phyloP scores from a whole-genome alignment of 345 rosid genomes.

The Xanthoceras sorbifolium region DNA sequence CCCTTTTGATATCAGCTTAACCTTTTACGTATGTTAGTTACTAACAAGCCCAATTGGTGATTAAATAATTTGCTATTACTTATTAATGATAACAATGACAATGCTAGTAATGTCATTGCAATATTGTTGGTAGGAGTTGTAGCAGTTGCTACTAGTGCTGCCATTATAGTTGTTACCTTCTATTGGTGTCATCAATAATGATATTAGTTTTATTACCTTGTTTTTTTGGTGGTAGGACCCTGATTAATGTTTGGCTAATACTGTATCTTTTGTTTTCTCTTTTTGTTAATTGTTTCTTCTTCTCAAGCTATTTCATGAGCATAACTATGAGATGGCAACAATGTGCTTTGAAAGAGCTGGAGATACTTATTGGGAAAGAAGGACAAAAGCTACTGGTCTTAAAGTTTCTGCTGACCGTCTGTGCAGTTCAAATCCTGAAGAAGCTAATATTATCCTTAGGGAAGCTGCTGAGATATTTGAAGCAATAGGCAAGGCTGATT shows the following conservation, averaged over 20 bases:
- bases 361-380: slow-evolving; percentile 37
- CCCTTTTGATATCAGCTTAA: no score
- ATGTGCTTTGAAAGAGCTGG: slow-evolving; percentile 53
- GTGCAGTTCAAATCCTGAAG: slow-evolving; percentile 35
- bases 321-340: slow-evolving; percentile 48
- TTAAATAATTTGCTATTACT: background rate
- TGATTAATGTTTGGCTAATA: background rate
- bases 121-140: no score
- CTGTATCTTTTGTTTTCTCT: background rate
- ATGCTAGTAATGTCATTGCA: background rate
- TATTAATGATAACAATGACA: background rate
- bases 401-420: slow-evolving; percentile 41
- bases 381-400: slow-evolving; percentile 46
- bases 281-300: background rate
- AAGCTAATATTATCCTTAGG: slow-evolving; percentile 32
- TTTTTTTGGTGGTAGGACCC: background rate
- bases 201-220: background rate
- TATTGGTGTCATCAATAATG: no score
- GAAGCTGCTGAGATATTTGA: slow-evolving; percentile 51
- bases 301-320: slow-evolving; percentile 45
- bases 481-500: slow-evolving; percentile 46
- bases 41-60: no score
- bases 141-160: background rate
- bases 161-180: background rate
- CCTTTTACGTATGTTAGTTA: no score